phyloP scores from a whole-genome alignment of 108 stramenopile genomes.

The Skeletonema costatum region DNA sequence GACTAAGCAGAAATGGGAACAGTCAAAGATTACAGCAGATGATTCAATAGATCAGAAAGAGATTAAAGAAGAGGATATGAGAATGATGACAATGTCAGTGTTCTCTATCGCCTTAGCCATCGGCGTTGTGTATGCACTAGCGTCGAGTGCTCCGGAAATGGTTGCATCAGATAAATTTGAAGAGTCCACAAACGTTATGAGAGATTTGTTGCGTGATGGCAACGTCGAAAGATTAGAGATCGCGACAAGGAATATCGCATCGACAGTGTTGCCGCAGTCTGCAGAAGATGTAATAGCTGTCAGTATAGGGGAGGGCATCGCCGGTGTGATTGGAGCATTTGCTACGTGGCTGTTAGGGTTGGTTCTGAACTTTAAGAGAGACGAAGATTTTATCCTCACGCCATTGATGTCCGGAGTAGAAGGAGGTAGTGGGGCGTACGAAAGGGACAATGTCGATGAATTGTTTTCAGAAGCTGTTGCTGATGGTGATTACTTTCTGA shows the following conservation, averaged over 20 bases:
- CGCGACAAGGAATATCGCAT: constrained; percentile 52
- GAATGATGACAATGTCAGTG: constrained; percentile 59
- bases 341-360: constrained; percentile 35
- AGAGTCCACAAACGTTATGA: constrained; percentile 17
- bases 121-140: constrained; percentile 48
- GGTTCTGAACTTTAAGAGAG: constrained; percentile 26
- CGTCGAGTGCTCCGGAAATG: constrained; percentile 31
- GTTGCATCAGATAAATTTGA: constrained; percentile 15
- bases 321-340: constrained; percentile 64
- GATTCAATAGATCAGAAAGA: constrained; percentile 3
- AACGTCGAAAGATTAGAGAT: constrained; percentile 26
- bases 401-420: background rate
- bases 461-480: constrained; percentile 63
- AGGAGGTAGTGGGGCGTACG: background rate
- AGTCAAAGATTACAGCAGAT: background rate
- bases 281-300: constrained; percentile 70
- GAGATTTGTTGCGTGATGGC: constrained; percentile 12
- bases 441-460: background rate
- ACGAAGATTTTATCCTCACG: constrained; percentile 6
- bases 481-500: constrained; percentile 82
- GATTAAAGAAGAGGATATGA: constrained; percentile 9
- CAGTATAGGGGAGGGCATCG: constrained; percentile 76
- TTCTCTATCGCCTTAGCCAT: constrained; percentile 33
- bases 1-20: constrained; percentile 22
- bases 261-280: constrained; percentile 58